These are phyloP conservation scores for Aspergillus costaricaensis DNA, from an alignment of 2,329 filamentous ascomycete species.

Conservation along the genomic window DNA sequence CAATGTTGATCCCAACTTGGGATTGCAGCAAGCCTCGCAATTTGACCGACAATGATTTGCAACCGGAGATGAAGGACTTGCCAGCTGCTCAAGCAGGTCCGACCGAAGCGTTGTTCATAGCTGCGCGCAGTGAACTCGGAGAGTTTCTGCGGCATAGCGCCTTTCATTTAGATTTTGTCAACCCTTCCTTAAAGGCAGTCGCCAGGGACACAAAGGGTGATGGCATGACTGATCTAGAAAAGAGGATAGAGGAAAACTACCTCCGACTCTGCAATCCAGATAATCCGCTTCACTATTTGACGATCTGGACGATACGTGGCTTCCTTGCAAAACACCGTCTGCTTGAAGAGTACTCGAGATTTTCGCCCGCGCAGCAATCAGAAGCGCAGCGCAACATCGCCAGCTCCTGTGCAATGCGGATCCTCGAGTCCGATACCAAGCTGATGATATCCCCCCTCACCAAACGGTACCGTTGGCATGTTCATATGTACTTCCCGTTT, in stretches of 20 bases:
- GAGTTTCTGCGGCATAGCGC: conserved; percentile 43
- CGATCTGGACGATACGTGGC: conserved; percentile 48
- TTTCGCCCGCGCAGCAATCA: conserved; percentile 26
- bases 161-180: conserved; percentile 51
- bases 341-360: conserved; percentile 49
- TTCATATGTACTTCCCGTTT: conserved; percentile 51
- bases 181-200: conserved; percentile 41
- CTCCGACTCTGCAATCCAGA: conserved; percentile 45
- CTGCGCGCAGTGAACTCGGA: conserved; percentile 46
- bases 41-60: conserved; percentile 46
- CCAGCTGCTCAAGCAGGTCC: conserved; percentile 33
- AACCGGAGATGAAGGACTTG: conserved; percentile 39
- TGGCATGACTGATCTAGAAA: conserved; percentile 41
- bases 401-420: conserved; percentile 32
- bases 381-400: conserved; percentile 34
- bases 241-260: conserved; percentile 50
- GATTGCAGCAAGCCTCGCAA: conserved; percentile 47
- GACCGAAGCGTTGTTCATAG: conserved; percentile 48
- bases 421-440: conserved; percentile 52
- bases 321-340: conserved; percentile 54
- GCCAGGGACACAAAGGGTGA: conserved; percentile 14
- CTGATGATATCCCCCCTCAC: conserved; percentile 46
- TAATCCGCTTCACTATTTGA: conserved; percentile 51
- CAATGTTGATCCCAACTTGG: conserved; percentile 46
- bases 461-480: conserved; percentile 47